Evolutionary conservation across 2,329 filamentous ascomycete species (phyloP).

Genomic region (Drechslerella dactyloides): DNA sequence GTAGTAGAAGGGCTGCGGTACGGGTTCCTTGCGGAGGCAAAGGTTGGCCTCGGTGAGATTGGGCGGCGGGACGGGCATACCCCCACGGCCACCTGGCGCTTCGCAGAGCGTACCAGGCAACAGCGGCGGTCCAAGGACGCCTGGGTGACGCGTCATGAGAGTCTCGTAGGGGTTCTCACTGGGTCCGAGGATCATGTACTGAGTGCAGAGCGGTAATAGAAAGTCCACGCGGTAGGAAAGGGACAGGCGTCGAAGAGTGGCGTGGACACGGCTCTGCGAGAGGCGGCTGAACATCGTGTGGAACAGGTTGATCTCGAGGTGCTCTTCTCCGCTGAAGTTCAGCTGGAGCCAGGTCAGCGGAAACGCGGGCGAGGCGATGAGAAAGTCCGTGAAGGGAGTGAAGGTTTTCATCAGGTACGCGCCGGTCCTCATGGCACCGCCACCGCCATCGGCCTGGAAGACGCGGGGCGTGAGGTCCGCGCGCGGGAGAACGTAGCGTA

Average conservation of each 20-base stretch:
- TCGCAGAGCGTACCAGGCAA: not conserved
- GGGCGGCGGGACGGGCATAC: not conserved
- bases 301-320: not conserved
- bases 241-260: not conserved
- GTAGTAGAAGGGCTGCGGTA: not conserved
- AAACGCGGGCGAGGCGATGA: not conserved
- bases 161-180: not conserved
- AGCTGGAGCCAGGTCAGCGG: not conserved
- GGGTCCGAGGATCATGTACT: not conserved
- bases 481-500: too few relatives aligned
- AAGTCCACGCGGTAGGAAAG: not conserved
- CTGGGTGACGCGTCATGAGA: not conserved
- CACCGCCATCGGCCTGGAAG: too few relatives aligned
- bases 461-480: too few relatives aligned
- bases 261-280: not conserved
- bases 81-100: not conserved
- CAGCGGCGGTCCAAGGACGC: not conserved
- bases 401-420: too few relatives aligned
- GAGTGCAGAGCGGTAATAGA: not conserved
- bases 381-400: not conserved
- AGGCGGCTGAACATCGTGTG: not conserved
- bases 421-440: too few relatives aligned
- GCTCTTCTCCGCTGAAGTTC: not conserved
- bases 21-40: not conserved
- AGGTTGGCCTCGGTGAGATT: not conserved